Base-by-base conservation (phyloP, 2,329 filamentous ascomycete genomes). In the Daldinia sp. region DNA sequence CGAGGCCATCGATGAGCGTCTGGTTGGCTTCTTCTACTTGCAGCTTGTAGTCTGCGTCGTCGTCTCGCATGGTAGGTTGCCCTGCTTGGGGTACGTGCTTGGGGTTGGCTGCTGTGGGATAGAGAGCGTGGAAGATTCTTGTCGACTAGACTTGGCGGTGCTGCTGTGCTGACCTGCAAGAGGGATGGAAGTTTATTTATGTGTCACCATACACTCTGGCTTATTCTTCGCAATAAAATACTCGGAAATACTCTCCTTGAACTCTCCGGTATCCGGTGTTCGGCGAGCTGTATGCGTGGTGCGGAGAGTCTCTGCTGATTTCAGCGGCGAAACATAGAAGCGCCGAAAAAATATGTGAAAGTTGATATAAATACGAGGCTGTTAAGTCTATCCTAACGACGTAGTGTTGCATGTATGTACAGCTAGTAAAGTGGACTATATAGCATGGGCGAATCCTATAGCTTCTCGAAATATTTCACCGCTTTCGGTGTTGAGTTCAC, bases 1-100 rank as follows among this genome's bases (percentile, higher is more conserved):
- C 39, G 32, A 62, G 59, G 5, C 58, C 52, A 11, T 61, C 51
- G 23, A 62, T 13, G 25, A 62, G 25, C 23, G 48, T 53, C 17
- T 62, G 48, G 27, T 61, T 61, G 34, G 35, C 29, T 19, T 56
- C 58, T 30, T 61, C 45, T 3, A 56, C 58, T 19, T 56, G 58
- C 13, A 9, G 35, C 17, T 47, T 51, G 37, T 56, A 61, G 37
- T 56, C 58, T 7, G n/a, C 58, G 21, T 61, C 58, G 11, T 45
- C 13, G n/a, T 52, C 29, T 9, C 43, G 4, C 58, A 61, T 61
- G 41, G 27, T 45, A 41, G 15, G 13, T 15, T 35, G 10, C n/a
- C 32, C n/a, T 15, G 3, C 5, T 3, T 35, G 5, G 5, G n/a
- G 32, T 15, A 15, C 3, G 9, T 0, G 9, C 5, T 3, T 35